Percentiles rank a stretch among this genome's conserved stretches.
Conservation (phyloP, 495 filamentous ascomycete genomes). For the Cercophora sp. region DNA sequence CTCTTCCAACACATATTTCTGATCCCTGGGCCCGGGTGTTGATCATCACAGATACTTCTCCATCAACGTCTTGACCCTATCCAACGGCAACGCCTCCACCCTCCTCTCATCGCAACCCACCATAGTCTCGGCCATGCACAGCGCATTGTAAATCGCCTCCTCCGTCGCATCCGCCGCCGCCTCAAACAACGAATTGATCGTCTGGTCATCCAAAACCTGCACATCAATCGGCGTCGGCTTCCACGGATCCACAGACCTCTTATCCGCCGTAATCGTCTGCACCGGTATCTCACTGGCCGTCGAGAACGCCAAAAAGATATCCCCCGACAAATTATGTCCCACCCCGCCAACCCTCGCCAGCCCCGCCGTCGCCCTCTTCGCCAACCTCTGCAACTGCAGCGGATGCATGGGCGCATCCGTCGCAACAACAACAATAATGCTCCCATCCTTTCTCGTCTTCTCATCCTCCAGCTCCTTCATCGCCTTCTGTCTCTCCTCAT, state of each 20-base stretch:
- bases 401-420: constrained; percentile 51
- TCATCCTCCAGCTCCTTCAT: constrained; percentile 25
- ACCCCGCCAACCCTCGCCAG: constrained; percentile 46
- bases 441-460: constrained; percentile 47
- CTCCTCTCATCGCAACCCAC: constrained; percentile 33
- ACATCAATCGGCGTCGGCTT: constrained; percentile 34
- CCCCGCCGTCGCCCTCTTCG: constrained; percentile 50
- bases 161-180: constrained; percentile 49
- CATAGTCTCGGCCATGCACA: constrained; percentile 49
- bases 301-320: constrained; percentile 53
- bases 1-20: too few relatives aligned
- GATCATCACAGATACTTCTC: constrained; percentile 36
- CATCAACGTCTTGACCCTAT: constrained; percentile 45
- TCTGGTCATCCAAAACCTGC: constrained; percentile 43
- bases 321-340: constrained; percentile 47
- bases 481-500: constrained; percentile 22
- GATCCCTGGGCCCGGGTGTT: too few relatives aligned
- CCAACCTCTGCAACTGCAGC: constrained; percentile 48
- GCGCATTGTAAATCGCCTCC: constrained; percentile 51
- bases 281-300: constrained; percentile 43
- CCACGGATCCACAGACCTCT: constrained; percentile 27
- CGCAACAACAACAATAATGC: constrained; percentile 50
- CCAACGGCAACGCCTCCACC: constrained; percentile 44
- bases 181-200: constrained; percentile 48
- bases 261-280: constrained; percentile 28